Base-by-base conservation (phyloP, 202 grass and related monocot genomes). In the Sporobolus alterniflorus region DNA sequence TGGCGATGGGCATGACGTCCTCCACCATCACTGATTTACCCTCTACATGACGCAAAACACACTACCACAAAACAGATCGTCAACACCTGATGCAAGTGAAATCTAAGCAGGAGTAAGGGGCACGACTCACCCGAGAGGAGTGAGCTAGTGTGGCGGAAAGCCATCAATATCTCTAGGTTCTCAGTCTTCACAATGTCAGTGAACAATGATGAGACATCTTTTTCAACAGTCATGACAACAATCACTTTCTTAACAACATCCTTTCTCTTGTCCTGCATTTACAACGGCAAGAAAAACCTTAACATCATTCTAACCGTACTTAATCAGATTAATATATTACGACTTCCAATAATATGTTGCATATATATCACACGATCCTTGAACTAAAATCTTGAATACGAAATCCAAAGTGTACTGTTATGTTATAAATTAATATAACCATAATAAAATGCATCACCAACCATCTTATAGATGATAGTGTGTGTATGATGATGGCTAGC, bases 221-320 rank as follows among this genome's bases (percentile, higher is more conserved):
- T 99, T 80, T 93, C 97, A 74, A 99, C 97, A 18, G 97, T 96
- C 97, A 99, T 99, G 21, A 91, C 97, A 79, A 93, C 97, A 57
- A 99, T 99, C 29, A 96, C 97, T 91, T 96, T 99, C 81, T 99
- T 99, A 43, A 99, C 97, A 50, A 93, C 97, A 94, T 99, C 97
- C 74, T 96, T 99, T 85, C 88, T 96, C 67, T 99, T 99, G 78
- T 99, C 93, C 97, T 99, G 83, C 24, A 96, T 32, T 32, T 32
- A 32, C 6, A 63, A 32, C 28, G 26, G 20, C 5, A 74, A 52
- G 3, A 36, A 40, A 67, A 48, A 34, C 60, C 25, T 56, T 52
- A 26, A 39, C 43, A 79, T 20, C 21, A 34, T 5, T 56, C 17
- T 30, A 55, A 22, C 0, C 4, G 34, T 47, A 73, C 6, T 6